These are phyloP conservation scores for Remersonia thermophila DNA, from an alignment of 2,329 filamentous ascomycete species.

Conservation along the genomic window DNA sequence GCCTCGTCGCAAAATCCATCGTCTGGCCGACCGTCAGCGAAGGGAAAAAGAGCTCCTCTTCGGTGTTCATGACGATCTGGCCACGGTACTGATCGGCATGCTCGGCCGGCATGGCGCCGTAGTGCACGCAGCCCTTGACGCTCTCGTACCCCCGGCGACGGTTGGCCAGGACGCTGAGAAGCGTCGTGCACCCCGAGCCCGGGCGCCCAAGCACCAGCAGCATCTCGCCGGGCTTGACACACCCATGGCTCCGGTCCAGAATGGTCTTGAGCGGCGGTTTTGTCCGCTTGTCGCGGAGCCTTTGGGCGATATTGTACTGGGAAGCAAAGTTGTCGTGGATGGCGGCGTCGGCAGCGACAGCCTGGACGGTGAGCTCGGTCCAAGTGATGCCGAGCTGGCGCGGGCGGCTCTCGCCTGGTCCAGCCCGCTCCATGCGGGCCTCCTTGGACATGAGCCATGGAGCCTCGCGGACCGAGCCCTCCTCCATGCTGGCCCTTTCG, in stretches of 20 bases:
- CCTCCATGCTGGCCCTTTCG: background rate
- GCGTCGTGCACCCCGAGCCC: slow-evolving; percentile 57
- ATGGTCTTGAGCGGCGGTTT: slow-evolving; percentile 52
- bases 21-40: slow-evolving; percentile 60
- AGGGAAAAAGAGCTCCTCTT: slow-evolving; percentile 54
- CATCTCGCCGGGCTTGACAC: slow-evolving; percentile 63
- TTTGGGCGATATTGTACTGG: slow-evolving; percentile 42
- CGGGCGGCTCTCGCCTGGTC: slow-evolving; percentile 31
- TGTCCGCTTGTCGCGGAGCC: slow-evolving; percentile 38
- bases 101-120: slow-evolving; percentile 37
- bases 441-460: slow-evolving; percentile 26
- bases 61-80: slow-evolving; percentile 58
- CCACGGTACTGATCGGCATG: slow-evolving; percentile 39
- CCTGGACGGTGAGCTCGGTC: slow-evolving; percentile 51
- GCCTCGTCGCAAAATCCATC: slow-evolving; percentile 53
- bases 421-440: slow-evolving; percentile 25
- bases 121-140: slow-evolving; percentile 46
- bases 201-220: slow-evolving; percentile 56
- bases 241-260: slow-evolving; percentile 52
- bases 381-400: slow-evolving; percentile 51
- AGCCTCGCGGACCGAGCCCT: background rate
- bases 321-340: slow-evolving; percentile 53
- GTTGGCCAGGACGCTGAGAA: slow-evolving; percentile 59
- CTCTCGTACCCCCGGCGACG: slow-evolving; percentile 45
- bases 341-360: slow-evolving; percentile 46